These are phyloP conservation scores for Claviceps sp. DNA, from an alignment of 2,329 filamentous ascomycete genomes.

Conservation along the genomic window DNA sequence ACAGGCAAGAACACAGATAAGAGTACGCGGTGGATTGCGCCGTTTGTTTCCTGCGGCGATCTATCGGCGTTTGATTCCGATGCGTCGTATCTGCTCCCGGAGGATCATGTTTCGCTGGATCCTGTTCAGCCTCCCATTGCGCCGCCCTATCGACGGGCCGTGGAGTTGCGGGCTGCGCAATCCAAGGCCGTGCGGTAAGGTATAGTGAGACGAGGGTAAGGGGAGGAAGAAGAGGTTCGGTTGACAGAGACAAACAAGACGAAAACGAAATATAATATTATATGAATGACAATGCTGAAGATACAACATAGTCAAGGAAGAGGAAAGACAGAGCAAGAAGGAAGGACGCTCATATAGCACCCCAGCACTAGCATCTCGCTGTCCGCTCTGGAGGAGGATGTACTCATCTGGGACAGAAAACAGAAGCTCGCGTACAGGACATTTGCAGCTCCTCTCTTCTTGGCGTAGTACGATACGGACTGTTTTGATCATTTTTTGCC, in stretches of 20 bases:
- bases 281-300: too few relatives aligned
- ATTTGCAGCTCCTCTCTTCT: too few relatives aligned
- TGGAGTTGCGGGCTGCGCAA: constrained; percentile 50
- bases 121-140: constrained; percentile 92
- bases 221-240: not conserved
- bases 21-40: constrained; percentile 69
- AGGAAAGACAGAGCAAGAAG: not conserved
- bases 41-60: constrained; percentile 95
- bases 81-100: constrained; percentile 80
- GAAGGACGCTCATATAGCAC: not conserved
- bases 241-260: not conserved
- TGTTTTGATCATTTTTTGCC: not conserved
- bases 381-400: not conserved
- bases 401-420: not conserved
- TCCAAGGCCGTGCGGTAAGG: constrained; percentile 13
- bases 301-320: too few relatives aligned
- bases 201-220: not conserved
- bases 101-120: constrained; percentile 75
- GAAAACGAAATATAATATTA: not conserved
- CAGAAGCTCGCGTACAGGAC: not conserved
- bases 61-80: constrained; percentile 91
- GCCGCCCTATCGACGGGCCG: constrained; percentile 81
- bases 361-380: too few relatives aligned
- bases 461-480: not conserved
- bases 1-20: constrained; percentile 3